phyloP scores from a whole-genome alignment of 2,329 filamentous ascomycete genomes.

The Acephala macrosclerotiorum region DNA sequence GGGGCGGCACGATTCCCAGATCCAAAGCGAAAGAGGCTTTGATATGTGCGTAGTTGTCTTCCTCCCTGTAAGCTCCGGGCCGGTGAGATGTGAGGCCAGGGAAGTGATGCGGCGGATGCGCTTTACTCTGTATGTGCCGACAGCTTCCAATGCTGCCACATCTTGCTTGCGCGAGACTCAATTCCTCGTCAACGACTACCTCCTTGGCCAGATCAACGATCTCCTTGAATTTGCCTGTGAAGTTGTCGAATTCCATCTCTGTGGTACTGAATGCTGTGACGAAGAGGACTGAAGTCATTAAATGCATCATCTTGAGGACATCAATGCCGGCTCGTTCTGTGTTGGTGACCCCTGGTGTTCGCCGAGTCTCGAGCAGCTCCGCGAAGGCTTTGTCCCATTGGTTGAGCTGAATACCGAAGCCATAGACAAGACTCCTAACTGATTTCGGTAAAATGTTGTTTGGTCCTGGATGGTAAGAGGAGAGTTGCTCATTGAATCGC shows the following conservation, averaged over 20 bases:
- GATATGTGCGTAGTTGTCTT: constrained; percentile 38
- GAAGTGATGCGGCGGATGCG: constrained; percentile 21
- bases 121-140: constrained; percentile 11
- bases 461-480: constrained; percentile 51
- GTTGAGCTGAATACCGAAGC: constrained; percentile 57
- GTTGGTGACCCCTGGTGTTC: constrained; percentile 54
- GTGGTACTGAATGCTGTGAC: constrained; percentile 66
- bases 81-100: constrained; percentile 27
- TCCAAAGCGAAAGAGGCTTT: constrained; percentile 51
- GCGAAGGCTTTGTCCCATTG: constrained; percentile 65
- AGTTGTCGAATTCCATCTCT: constrained; percentile 65
- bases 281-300: constrained; percentile 64
- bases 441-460: constrained; percentile 54
- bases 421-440: constrained; percentile 43
- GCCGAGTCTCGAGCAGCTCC: constrained; percentile 57
- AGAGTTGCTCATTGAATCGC: constrained; percentile 64
- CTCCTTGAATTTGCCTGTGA: constrained; percentile 57
- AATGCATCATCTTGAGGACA: constrained; percentile 68
- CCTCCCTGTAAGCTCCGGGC: constrained; percentile 18
- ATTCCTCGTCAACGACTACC: constrained; percentile 53
- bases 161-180: constrained; percentile 32
- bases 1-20: constrained; percentile 41
- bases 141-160: constrained; percentile 24
- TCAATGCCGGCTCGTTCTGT: constrained; percentile 65
- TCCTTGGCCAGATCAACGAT: constrained; percentile 66